Percentiles rank a stretch among this genome's conserved stretches.
phyloP scores from a whole-genome alignment of 257 asterid genomes.

The Gentiana macrophylla region DNA sequence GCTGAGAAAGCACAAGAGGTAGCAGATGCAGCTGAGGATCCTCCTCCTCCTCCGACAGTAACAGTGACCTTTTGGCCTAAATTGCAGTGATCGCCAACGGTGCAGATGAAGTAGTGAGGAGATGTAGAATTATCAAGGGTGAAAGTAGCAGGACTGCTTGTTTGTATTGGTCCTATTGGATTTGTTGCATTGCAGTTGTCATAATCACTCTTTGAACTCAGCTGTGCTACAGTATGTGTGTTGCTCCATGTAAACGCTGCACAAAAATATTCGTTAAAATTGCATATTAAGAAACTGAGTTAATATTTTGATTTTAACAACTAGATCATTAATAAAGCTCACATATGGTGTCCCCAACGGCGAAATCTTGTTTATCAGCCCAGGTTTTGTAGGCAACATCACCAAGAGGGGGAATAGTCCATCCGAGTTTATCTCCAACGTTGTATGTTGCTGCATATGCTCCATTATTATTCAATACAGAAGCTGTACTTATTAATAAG shows the following conservation, averaged over 20 bases:
- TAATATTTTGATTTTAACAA: too few relatives aligned
- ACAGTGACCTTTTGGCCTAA: constrained; percentile 25
- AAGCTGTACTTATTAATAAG: too few relatives aligned
- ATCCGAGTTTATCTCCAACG: constrained; percentile 30
- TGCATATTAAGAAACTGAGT: too few relatives aligned
- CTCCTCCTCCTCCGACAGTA: constrained; percentile 1
- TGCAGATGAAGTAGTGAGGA: constrained; percentile 30
- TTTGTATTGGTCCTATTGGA: constrained; percentile 7
- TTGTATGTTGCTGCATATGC: constrained; percentile 1
- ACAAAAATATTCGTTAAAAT: too few relatives aligned
- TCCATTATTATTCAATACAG: too few relatives aligned
- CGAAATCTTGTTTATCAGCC: constrained; percentile 29
- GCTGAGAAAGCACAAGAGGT: constrained; percentile 12
- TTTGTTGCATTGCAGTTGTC: constrained; percentile 19
- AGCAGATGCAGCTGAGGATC: constrained; percentile 10
- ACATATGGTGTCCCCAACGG: constrained; percentile 32
- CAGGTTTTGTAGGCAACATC: constrained; percentile 22
- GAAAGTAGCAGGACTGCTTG: constrained; percentile 20
- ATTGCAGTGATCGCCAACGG: constrained; percentile 24
- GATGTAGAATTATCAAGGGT: constrained; percentile 10
- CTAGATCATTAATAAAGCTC: too few relatives aligned
- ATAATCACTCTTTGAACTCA: constrained; percentile 13
- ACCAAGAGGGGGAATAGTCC: constrained; percentile 23
- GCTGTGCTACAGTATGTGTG: constrained; percentile 23
- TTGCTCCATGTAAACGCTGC: constrained; percentile 26